Evolutionary conservation across 768 basidiomycete species (phyloP), one percentile per base, ranked within the genome.

Genomic region (Lepiota venenata): DNA sequence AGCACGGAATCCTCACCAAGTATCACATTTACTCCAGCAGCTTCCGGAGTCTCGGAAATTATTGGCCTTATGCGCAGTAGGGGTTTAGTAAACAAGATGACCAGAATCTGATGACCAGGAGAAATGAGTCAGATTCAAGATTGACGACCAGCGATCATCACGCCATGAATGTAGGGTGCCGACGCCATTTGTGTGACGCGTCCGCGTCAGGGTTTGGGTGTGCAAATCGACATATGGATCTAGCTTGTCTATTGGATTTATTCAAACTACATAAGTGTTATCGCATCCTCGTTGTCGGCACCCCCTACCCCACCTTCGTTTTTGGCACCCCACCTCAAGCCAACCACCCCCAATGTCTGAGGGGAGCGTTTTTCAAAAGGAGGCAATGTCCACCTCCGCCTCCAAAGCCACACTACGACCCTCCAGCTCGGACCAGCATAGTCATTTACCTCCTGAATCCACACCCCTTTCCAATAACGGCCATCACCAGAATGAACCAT

Each of bases 361-460:
- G 27, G 38, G 16, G 10, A 36, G 37, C 12, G 56, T 45, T 35
- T 55, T 60, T 18, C 32, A 25, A 35, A 56, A 57, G 49, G 59
- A 57, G 45, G 6, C 58, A 7, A 22, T 32, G 18, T 45, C 56
- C 15, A 46, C 38, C 5, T 15, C 16, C 22, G 20, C 40, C 46
- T 60, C 56, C 6, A 20, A 44, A 9, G 6, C 43, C 20, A 18
- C 51, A 32, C 32, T 32, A 32, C 16, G 44, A 35, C 36, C 51
- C 36, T 18, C 43, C 51, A 8, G 37, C 36, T 14, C 43, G 37
- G 21, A n/a, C 37, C 2, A 29, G 44, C 35, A 22, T 27, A 12
- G 41, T 43, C 20, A 14, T 52, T 37, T 10, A 20, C 16, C 32
- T 32, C 32, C 32, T 32, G 44, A 46, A 9, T 22, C 37, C 25